Base-by-base conservation (phyloP, 352 stramenopile species). In the Phytophthora hibernalis region DNA sequence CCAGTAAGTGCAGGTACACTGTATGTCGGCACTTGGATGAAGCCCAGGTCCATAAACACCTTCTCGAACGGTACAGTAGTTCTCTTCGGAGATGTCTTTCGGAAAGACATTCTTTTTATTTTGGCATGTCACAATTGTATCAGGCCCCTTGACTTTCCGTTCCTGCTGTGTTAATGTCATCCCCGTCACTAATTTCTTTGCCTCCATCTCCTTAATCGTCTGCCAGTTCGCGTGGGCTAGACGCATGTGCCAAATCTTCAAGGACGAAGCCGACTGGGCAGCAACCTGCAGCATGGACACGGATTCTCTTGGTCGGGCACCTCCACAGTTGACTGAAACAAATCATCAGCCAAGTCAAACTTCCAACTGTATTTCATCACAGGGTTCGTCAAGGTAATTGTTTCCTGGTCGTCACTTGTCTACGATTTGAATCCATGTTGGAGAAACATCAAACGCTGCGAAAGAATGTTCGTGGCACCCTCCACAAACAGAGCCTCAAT, bases 71-170 rank as follows among this genome's bases (percentile, higher is more conserved):
- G n/a, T 5, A 45, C 45, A 11, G 43, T 48, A 2, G 33, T 16
- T 42, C 50, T 8, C 50, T 52, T 21, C 5, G 35, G 24, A 31
- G 8, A 18, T 1, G 31, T 61, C 18, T 56, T 68, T 6, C 18
- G 8, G 28, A 50, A 63, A 16, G 35, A 57, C 52, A 68, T 63
- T 18, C 52, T 40, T 20, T 62, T 63, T 50, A 68, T 68, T 24
- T 68, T 68, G 3, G 40, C 43, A 52, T 22, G 15, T 67, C 50
- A 43, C 59, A 61, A 18, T 67, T 48, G 7, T 44, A 54, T 38
- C 50, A 67, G 3, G n/a, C n/a, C n/a, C n/a, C n/a, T n/a, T n/a
- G n/a, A n/a, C n/a, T 15, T 48, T 59, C 1, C 16, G 20, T 15
- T 66, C 37, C 1, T 26, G 2, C 3, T 18, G 1, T 15, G 37